Base-by-base conservation (phyloP, 1,284 basidiomycete genomes). In the Microbotryomycetes sp. region DNA sequence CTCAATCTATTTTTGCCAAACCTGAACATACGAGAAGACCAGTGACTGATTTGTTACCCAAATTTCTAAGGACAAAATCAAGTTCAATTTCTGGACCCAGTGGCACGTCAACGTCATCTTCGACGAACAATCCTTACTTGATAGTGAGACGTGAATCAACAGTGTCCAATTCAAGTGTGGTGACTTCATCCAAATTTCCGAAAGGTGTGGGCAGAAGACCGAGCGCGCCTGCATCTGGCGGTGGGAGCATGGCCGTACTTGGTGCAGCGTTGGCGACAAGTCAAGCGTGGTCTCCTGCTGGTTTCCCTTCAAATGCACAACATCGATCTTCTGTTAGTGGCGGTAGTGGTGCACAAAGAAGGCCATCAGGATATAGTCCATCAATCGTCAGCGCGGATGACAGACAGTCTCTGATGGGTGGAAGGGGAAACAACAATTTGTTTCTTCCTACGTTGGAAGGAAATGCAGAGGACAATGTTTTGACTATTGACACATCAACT, bases 1-100 rank as follows among this genome's bases (percentile, higher is more conserved):
- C 66, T 23, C 58, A 53, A 30, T 64, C 60, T n/a, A 63, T 67
- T 48, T 60, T 66, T 45, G 58, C 62, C 23, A 60, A 67, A 32
- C 54, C 60, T n/a, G 61, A 57, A 14, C 30, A 53, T 23, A 42
- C 26, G 6, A 31, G 9, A 0, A 32, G 61, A 12, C 54, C 61
- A 2, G 9, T 59, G 6, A 30, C 42, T 31, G 61, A 63, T 45
- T 57, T 63, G n/a, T 22, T 54, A 19, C 53, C 61, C 36, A 42
- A 42, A 42, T 42, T 42, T 19, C 19, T 42, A 9, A 42, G 19
- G 36, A 26, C n/a, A 55, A 55, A 51, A 61, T 61, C 31, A 45
- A 50, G 22, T 49, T 49, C 6, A n/a, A 59, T 56, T 47, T 56
- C 48, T 25, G 48, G 3, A 9, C 14, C 15, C 15, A 26, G 25